These are phyloP conservation scores for Escallonia rubra DNA, from an alignment of 129 eudicot genomes.

Conservation along the genomic window DNA sequence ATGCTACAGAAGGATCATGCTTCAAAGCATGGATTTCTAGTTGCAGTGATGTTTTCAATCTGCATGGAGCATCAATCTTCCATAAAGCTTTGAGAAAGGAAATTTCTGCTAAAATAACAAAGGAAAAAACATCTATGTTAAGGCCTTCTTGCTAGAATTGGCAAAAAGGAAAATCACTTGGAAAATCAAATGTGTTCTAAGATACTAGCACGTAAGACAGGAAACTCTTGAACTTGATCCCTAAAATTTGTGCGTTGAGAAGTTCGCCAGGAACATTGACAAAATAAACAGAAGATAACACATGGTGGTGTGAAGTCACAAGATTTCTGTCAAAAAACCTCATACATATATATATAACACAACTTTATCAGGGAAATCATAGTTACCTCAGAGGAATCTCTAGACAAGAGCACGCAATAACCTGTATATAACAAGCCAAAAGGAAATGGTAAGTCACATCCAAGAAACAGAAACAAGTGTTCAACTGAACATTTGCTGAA, in stretches of 20 bases:
- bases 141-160: not conserved
- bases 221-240: too few relatives aligned
- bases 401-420: not conserved
- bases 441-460: not conserved
- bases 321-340: too few relatives aligned
- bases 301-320: too few relatives aligned
- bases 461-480: not conserved
- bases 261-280: too few relatives aligned
- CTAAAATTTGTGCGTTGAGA: too few relatives aligned
- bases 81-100: not conserved
- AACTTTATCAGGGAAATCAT: too few relatives aligned
- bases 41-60: too few relatives aligned
- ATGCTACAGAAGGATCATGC: not conserved
- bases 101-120: not conserved
- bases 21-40: not conserved
- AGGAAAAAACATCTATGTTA: not conserved
- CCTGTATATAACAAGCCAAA: slow-evolving; percentile 4
- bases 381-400: not conserved
- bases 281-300: too few relatives aligned
- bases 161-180: not conserved
- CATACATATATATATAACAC: too few relatives aligned
- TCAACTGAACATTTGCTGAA: not conserved
- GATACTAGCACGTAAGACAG: not conserved
- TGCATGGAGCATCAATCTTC: not conserved
- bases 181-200: not conserved